Percentiles rank a stretch among this genome's conserved stretches.
phyloP scores from a whole-genome alignment of 345 rosid species.

The Brassica napus region DNA sequence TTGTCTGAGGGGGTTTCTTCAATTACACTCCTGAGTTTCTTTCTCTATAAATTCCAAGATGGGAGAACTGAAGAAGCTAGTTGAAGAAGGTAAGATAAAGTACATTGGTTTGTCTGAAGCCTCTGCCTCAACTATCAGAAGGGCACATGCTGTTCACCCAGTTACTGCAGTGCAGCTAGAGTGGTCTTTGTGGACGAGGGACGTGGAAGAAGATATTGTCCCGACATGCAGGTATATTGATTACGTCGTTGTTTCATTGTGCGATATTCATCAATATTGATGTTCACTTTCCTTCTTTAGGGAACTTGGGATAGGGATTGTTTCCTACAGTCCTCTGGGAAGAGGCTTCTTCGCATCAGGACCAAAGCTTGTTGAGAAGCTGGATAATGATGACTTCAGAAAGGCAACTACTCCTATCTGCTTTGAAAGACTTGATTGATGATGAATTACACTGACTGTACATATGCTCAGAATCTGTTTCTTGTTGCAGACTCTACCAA shows the following conservation, averaged over 20 bases:
- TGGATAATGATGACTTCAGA: slow-evolving; percentile 43
- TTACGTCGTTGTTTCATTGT: not conserved
- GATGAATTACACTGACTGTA: not conserved
- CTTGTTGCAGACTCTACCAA: slow-evolving; percentile 33
- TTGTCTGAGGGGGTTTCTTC: not conserved
- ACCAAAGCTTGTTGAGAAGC: slow-evolving; percentile 48
- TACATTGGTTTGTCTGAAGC: slow-evolving; percentile 71
- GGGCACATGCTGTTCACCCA: slow-evolving; percentile 81
- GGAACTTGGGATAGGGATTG: slow-evolving; percentile 81
- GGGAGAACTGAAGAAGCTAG: slow-evolving; percentile 73
- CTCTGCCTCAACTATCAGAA: slow-evolving; percentile 73
- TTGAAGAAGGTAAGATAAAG: slow-evolving; percentile 73
- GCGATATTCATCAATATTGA: not conserved
- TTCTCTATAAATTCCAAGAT: slow-evolving; percentile 21
- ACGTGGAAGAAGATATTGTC: slow-evolving; percentile 61
- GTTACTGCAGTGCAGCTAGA: slow-evolving; percentile 63
- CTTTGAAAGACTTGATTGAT: not conserved
- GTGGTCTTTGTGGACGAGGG: slow-evolving; percentile 80
- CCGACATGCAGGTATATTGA: slow-evolving; percentile 35
- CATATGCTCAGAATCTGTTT: not conserved
- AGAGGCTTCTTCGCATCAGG: slow-evolving; percentile 63
- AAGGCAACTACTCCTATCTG: slow-evolving; percentile 37
- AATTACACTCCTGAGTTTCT: not conserved
- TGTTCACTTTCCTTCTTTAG: slow-evolving; percentile 27
- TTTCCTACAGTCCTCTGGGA: slow-evolving; percentile 68